phyloP scores from a whole-genome alignment of 257 asterid genomes.

The Echium plantagineum region DNA sequence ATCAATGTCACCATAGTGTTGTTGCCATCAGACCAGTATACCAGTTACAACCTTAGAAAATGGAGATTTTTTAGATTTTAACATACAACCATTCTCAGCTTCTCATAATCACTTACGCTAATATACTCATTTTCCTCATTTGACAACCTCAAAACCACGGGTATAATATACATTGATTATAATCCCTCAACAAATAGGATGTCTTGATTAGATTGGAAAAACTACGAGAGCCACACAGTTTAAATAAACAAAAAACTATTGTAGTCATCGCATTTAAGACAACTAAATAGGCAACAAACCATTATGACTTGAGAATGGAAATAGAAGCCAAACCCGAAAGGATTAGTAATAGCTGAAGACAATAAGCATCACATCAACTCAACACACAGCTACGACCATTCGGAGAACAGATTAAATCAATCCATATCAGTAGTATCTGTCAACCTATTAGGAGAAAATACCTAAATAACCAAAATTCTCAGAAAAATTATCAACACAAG shows the following conservation, averaged over 20 bases:
- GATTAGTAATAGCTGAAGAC: not conserved
- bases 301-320: not conserved
- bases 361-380: slow-evolving; percentile 24
- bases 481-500: slow-evolving; percentile 11
- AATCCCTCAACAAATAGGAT: not conserved
- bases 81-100: not conserved
- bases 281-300: not conserved
- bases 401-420: slow-evolving; percentile 20
- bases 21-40: slow-evolving; percentile 16
- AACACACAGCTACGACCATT: slow-evolving; percentile 10
- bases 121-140: not conserved
- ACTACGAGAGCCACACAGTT: not conserved
- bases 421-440: slow-evolving; percentile 12
- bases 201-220: no score
- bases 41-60: slow-evolving; percentile 14
- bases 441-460: slow-evolving; percentile 17
- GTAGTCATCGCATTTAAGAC: not conserved
- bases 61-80: not conserved
- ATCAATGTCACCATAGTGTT: slow-evolving; percentile 17
- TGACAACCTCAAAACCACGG: not conserved
- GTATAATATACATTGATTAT: not conserved
- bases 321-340: not conserved
- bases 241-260: not conserved
- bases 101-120: not conserved
- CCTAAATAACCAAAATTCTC: slow-evolving; percentile 24